A percentile compares a stretch with the other conserved stretches of the same genome.
Conservation (phyloP, 371 early-diverging fungal species). For the Lichtheimia ramosa region DNA sequence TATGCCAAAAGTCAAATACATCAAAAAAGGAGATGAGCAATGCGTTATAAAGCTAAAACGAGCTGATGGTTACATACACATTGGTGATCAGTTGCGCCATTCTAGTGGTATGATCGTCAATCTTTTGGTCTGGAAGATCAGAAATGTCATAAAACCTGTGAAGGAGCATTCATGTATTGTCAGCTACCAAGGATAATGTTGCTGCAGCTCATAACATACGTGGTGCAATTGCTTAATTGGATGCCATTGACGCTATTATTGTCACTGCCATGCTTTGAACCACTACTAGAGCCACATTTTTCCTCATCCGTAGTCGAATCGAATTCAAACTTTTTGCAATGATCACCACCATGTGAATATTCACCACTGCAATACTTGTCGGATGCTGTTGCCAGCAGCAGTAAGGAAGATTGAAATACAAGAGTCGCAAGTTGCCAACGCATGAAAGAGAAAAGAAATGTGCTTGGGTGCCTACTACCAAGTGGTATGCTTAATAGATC, state of each 20-base stretch:
- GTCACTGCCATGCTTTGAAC: conserved; percentile 5
- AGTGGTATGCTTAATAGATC: no score
- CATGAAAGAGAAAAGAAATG: not conserved
- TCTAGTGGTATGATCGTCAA: conserved; percentile 28
- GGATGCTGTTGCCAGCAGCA: conserved; percentile 7
- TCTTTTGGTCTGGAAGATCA: conserved; percentile 28
- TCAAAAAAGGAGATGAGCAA: not conserved
- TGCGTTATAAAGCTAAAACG: not conserved
- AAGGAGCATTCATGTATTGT: no score
- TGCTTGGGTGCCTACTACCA: not conserved
- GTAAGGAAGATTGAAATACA: not conserved
- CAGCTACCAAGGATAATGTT: not conserved
- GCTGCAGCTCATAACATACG: conserved; percentile 28
- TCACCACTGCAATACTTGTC: conserved; percentile 18
- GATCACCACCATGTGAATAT: conserved; percentile 8
- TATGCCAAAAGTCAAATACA: no score
- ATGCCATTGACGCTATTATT: conserved; percentile 14
- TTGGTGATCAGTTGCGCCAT: conserved; percentile 51
- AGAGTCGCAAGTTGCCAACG: not conserved
- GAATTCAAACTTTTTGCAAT: conserved; percentile 18
- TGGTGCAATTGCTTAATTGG: conserved; percentile 38
- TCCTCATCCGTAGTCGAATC: conserved; percentile 6
- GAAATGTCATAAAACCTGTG: conserved; percentile 40
- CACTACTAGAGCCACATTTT: conserved; percentile 1
- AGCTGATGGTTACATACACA: conserved; percentile 27